These are phyloP conservation scores for Mycena rosella DNA, from an alignment of 768 basidiomycete species.

Conservation along the genomic window DNA sequence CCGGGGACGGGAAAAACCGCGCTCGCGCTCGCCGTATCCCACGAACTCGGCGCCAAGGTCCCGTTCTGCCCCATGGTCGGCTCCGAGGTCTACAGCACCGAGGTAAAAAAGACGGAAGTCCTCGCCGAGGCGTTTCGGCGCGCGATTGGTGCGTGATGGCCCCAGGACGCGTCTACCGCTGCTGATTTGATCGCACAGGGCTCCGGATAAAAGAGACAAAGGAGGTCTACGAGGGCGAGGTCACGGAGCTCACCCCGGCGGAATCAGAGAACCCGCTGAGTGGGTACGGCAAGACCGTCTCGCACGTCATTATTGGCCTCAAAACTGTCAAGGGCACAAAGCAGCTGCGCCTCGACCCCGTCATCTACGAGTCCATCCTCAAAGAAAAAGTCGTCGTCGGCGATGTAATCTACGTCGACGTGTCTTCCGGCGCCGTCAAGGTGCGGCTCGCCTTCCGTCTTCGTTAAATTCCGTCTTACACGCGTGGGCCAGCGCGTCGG, in stretches of 20 bases:
- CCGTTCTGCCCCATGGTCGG: constrained; percentile 99
- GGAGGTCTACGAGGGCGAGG: constrained; percentile 98
- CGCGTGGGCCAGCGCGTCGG: constrained; percentile 81
- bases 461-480: background rate
- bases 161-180: constrained; percentile 31
- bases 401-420: constrained; percentile 96
- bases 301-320: constrained; percentile 96
- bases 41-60: constrained; percentile 94
- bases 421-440: constrained; percentile 95
- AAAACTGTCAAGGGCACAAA: constrained; percentile 96
- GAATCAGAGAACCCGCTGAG: constrained; percentile 98
- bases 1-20: constrained; percentile 99
- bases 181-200: constrained; percentile 59
- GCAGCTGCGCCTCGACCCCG: constrained; percentile 93
- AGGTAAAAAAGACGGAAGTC: constrained; percentile 99
- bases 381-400: constrained; percentile 98
- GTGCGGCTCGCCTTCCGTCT: constrained; percentile 54
- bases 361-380: constrained; percentile 96
- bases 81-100: constrained; percentile 94
- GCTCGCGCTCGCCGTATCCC: constrained; percentile 93
- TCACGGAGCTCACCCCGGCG: constrained; percentile 95
- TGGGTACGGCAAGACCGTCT: constrained; percentile 98
- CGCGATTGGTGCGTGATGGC: constrained; percentile 84
- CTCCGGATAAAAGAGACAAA: constrained; percentile 99
- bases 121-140: constrained; percentile 94